Conservation (phyloP, 169 alveolate genomes). For the Pseudocohnilembus persalinus region DNA sequence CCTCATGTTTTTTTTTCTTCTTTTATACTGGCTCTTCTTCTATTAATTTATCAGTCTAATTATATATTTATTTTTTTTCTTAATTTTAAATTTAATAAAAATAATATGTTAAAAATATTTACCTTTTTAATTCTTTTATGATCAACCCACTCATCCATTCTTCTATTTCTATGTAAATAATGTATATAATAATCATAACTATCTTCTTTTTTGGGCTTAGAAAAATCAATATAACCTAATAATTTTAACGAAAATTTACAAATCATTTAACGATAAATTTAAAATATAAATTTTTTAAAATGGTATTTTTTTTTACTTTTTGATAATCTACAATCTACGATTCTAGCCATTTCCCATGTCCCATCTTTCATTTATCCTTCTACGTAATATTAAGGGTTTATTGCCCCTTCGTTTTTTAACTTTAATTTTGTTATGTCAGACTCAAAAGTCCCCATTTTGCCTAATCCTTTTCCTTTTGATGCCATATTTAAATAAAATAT, state of each 20-base stretch:
- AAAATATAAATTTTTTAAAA: not conserved
- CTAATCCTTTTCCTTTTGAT: slow-evolving; percentile 29
- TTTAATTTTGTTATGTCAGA: not conserved
- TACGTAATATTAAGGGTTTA: slow-evolving; percentile 29
- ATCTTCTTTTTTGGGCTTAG: slow-evolving; percentile 30
- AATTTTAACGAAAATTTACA: not conserved
- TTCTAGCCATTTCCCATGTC: slow-evolving; percentile 30
- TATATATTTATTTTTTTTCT: not conserved
- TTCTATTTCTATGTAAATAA: slow-evolving; percentile 62
- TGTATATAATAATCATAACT: slow-evolving; percentile 70
- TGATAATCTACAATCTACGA: slow-evolving; percentile 37
- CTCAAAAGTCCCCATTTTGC: slow-evolving; percentile 12
- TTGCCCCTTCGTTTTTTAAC: slow-evolving; percentile 39
- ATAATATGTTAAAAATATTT: not conserved
- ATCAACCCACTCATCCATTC: slow-evolving; percentile 74
- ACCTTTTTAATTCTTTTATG: slow-evolving; percentile 6
- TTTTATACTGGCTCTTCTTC: slow-evolving; percentile 42
- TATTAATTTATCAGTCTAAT: slow-evolving; percentile 49
- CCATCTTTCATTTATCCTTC: slow-evolving; percentile 32
- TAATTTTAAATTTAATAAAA: not conserved
- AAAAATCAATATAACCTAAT: slow-evolving; percentile 19
- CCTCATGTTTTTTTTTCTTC: slow-evolving; percentile 49
- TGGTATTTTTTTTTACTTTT: slow-evolving; percentile 15
- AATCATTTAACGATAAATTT: not conserved
- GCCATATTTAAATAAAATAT: slow-evolving; percentile 11